A percentile compares a stretch with the other conserved stretches of the same genome.
These are phyloP conservation scores for Xerocomellus intermedius DNA, from an alignment of 768 basidiomycete species.

Conservation along the genomic window DNA sequence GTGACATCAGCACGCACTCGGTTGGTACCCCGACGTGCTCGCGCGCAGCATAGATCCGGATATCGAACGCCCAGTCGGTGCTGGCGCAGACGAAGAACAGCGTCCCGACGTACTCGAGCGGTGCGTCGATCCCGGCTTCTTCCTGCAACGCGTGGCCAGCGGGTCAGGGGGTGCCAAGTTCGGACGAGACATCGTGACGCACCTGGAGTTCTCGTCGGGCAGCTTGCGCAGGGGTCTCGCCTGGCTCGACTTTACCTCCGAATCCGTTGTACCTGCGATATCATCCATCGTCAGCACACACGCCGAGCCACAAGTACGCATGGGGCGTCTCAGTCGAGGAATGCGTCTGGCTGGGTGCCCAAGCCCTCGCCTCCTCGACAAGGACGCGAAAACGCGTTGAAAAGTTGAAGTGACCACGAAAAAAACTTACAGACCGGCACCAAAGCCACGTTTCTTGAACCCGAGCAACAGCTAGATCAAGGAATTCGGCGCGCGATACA, in stretches of 20 bases:
- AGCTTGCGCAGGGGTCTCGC: slow-evolving; percentile 66
- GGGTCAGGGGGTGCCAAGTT: background rate
- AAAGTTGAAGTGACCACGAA: background rate
- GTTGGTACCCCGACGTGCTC: slow-evolving; percentile 56
- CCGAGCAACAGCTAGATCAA: slow-evolving; percentile 72
- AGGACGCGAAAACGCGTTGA: background rate
- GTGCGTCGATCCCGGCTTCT: slow-evolving; percentile 74
- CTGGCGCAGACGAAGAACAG: slow-evolving; percentile 61
- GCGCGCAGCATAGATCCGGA: slow-evolving; percentile 69
- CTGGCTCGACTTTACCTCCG: slow-evolving; percentile 80
- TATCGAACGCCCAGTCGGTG: slow-evolving; percentile 60
- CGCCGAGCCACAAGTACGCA: background rate
- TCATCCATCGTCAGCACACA: background rate
- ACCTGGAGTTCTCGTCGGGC: slow-evolving; percentile 76
- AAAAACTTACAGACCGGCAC: slow-evolving; percentile 51
- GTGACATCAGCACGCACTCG: slow-evolving; percentile 50
- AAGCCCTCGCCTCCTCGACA: background rate
- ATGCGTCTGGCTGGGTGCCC: background rate
- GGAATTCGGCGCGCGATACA: slow-evolving; percentile 9
- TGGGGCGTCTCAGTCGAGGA: background rate
- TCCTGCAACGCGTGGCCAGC: slow-evolving; percentile 51
- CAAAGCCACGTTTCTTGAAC: slow-evolving; percentile 78
- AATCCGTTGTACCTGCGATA: slow-evolving; percentile 77
- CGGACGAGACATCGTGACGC: background rate
- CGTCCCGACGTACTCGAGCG: slow-evolving; percentile 60